Conservation (phyloP, 352 stramenopile species). For the Phytophthora pini region DNA sequence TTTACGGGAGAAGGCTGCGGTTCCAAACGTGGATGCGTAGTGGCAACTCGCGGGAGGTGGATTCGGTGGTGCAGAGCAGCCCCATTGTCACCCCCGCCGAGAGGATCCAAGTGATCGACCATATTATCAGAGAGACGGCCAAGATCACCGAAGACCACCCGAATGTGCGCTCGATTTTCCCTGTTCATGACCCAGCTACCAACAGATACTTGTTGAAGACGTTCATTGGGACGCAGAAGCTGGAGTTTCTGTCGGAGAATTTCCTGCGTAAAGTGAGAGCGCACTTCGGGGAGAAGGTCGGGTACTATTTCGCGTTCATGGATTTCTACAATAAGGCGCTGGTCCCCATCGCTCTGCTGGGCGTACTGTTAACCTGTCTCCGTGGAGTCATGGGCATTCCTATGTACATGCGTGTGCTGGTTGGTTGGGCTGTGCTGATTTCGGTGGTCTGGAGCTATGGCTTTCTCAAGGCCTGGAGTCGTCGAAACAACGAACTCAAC, state of each 20-base stretch:
- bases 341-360: conserved; percentile 76
- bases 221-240: conserved; percentile 73
- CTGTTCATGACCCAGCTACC: conserved; percentile 73
- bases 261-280: conserved; percentile 71
- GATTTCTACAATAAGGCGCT: conserved; percentile 90
- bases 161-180: conserved; percentile 77
- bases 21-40: conserved; percentile 82
- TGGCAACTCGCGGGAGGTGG: conserved; percentile 76
- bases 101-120: conserved; percentile 84
- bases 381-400: conserved; percentile 64
- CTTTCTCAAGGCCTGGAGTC: conserved; percentile 81
- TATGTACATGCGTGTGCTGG: conserved; percentile 86
- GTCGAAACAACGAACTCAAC: conserved; percentile 79
- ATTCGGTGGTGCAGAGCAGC: conserved; percentile 61
- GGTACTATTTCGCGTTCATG: conserved; percentile 89
- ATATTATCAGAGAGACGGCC: conserved; percentile 78
- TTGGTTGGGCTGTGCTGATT: conserved; percentile 75
- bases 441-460: conserved; percentile 86
- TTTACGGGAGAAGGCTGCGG: conserved; percentile 67
- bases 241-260: conserved; percentile 65
- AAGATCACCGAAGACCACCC: conserved; percentile 63
- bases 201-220: conserved; percentile 79
- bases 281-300: conserved; percentile 87
- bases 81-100: conserved; percentile 75
- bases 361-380: conserved; percentile 72